These are phyloP conservation scores for Chytriomyces confervae DNA, from an alignment of 192 early-diverging fungal species.

Conservation along the genomic window DNA sequence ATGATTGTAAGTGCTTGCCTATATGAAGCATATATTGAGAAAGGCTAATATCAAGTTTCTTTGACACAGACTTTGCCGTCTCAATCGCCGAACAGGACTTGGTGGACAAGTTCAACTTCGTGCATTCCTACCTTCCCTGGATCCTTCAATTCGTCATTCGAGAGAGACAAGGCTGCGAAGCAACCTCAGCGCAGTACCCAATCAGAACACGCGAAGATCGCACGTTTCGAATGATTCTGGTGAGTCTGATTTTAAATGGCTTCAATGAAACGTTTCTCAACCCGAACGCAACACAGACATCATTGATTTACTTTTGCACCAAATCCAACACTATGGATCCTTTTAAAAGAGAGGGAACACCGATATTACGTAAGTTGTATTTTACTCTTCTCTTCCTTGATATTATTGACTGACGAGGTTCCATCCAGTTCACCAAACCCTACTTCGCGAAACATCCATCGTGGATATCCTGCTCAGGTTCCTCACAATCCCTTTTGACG, in stretches of 20 bases:
- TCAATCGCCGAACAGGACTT: constrained; percentile 33
- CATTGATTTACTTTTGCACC: constrained; percentile 44
- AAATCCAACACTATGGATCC: constrained; percentile 35
- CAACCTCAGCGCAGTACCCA: constrained; percentile 20
- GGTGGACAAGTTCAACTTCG: constrained; percentile 35
- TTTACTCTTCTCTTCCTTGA: not conserved
- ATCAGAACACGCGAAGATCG: constrained; percentile 32
- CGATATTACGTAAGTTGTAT: constrained; percentile 21
- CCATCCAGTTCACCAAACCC: constrained; percentile 39
- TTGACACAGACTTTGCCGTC: constrained; percentile 33
- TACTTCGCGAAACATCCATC: constrained; percentile 42
- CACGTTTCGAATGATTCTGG: constrained; percentile 33
- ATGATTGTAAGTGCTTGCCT: constrained; percentile 31
- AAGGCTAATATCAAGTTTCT: not conserved
- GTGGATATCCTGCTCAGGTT: constrained; percentile 39
- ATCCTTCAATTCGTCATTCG: constrained; percentile 26
- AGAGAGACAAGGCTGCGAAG: not conserved
- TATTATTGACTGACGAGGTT: not conserved
- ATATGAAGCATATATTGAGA: not conserved
- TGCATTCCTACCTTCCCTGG: constrained; percentile 38
- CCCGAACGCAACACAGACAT: not conserved
- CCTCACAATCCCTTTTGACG: constrained; percentile 36
- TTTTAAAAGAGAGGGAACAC: constrained; percentile 40
- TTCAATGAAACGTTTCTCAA: too few relatives aligned
- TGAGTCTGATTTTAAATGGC: too few relatives aligned